These are phyloP conservation scores for Ascochyta lentis DNA, from an alignment of 2,329 filamentous ascomycete species.

Conservation along the genomic window DNA sequence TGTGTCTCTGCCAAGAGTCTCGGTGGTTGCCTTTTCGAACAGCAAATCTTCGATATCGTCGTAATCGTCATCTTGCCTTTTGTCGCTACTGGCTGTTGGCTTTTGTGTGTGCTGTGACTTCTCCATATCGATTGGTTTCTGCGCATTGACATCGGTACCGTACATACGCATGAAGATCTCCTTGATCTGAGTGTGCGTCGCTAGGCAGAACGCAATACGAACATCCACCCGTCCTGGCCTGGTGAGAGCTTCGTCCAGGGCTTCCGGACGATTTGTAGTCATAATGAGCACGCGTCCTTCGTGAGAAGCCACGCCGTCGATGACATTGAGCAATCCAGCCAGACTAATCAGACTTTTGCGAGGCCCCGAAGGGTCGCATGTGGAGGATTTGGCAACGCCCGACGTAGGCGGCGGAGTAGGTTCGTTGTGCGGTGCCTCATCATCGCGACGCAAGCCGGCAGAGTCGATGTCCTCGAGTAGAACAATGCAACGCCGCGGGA, in stretches of 20 bases:
- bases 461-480: slow-evolving; percentile 58
- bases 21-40: slow-evolving; percentile 14
- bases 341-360: slow-evolving; percentile 67
- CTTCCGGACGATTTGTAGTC: slow-evolving; percentile 79
- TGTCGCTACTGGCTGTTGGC: not conserved
- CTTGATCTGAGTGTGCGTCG: slow-evolving; percentile 49
- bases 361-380: not conserved
- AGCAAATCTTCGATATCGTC: slow-evolving; percentile 18
- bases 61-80: not conserved
- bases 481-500: slow-evolving; percentile 55
- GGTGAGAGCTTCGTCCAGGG: slow-evolving; percentile 75
- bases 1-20: slow-evolving; percentile 29
- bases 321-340: slow-evolving; percentile 80
- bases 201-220: slow-evolving; percentile 66
- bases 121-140: not conserved
- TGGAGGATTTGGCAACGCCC: not conserved
- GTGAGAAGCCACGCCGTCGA: slow-evolving; percentile 80
- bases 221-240: slow-evolving; percentile 75
- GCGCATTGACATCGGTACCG: slow-evolving; percentile 17
- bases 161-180: slow-evolving; percentile 55
- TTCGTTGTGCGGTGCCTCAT: slow-evolving; percentile 21
- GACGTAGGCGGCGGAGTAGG: not conserved
- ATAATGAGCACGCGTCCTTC: slow-evolving; percentile 82
- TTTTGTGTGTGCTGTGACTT: not conserved
- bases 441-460: slow-evolving; percentile 52